A percentile compares a stretch with the other conserved stretches of the same genome.
Conservation (phyloP, 1,284 basidiomycete genomes). For the Calocybe gambosa region DNA sequence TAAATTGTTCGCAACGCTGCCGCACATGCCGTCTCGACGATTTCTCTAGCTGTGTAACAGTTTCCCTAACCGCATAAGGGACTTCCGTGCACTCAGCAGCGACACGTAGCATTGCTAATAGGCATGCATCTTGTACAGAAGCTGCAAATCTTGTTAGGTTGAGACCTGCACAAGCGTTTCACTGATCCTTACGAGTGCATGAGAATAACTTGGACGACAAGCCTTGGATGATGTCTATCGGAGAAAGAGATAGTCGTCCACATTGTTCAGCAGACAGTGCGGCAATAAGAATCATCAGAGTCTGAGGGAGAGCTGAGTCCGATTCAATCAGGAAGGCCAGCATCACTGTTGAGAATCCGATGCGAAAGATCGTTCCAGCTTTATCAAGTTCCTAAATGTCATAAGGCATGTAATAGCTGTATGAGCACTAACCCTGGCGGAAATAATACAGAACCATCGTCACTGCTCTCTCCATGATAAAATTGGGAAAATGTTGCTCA, state of each 20-base stretch:
- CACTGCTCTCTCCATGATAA: slow-evolving; percentile 48
- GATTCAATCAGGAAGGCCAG: slow-evolving; percentile 42
- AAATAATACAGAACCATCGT: slow-evolving; percentile 46
- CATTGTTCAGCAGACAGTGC: slow-evolving; percentile 61
- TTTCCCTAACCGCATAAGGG: slow-evolving; percentile 35
- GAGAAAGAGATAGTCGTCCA: slow-evolving; percentile 42
- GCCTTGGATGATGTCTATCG: slow-evolving; percentile 44
- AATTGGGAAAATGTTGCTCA: slow-evolving; percentile 32
- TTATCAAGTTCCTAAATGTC: slow-evolving; percentile 10
- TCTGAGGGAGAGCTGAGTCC: slow-evolving; percentile 41
- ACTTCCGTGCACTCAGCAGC: slow-evolving; percentile 51
- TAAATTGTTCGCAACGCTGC: slow-evolving; percentile 67
- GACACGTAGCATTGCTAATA: slow-evolving; percentile 63
- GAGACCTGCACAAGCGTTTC: background rate
- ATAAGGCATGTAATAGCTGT: background rate
- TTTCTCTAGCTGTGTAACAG: slow-evolving; percentile 38
- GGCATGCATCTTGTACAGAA: slow-evolving; percentile 61
- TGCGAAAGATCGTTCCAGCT: slow-evolving; percentile 41
- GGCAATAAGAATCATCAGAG: slow-evolving; percentile 55
- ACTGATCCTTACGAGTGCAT: slow-evolving; percentile 41
- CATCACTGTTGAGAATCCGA: slow-evolving; percentile 45
- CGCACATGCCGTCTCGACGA: slow-evolving; percentile 47
- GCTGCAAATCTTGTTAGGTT: slow-evolving; percentile 30
- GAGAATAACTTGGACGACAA: slow-evolving; percentile 38
- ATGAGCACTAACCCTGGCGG: slow-evolving; percentile 36